Percentiles rank a stretch among this genome's conserved stretches.
Conservation (phyloP, 306 rosid species). For the Alnus glutinosa region DNA sequence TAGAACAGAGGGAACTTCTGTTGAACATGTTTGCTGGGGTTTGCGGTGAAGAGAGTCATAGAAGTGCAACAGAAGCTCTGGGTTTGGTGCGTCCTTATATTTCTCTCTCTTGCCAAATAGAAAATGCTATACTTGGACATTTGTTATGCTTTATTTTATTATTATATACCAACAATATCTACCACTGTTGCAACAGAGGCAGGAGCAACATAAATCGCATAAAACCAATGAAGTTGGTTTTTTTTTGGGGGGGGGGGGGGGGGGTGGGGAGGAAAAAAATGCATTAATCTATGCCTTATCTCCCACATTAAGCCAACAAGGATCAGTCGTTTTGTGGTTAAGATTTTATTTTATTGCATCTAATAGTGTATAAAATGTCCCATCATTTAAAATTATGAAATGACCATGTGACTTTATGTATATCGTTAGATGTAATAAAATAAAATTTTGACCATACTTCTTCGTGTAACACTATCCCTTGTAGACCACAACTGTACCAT, state of each 20-base stretch:
- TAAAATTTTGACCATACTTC: no score
- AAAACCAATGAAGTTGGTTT: background rate
- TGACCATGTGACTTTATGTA: no score
- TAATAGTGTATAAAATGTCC: no score
- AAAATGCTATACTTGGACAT: background rate
- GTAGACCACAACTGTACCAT: background rate
- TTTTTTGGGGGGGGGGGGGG: background rate
- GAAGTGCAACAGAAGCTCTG: conserved; percentile 76
- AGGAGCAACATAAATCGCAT: background rate
- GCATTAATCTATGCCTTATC: background rate
- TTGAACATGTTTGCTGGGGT: conserved; percentile 61
- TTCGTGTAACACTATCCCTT: background rate
- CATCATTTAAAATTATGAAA: no score
- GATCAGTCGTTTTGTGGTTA: no score
- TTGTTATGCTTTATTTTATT: background rate
- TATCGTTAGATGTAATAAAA: no score
- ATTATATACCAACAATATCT: background rate
- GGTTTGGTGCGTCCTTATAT: conserved; percentile 60
- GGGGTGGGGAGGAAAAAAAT: background rate
- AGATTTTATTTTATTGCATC: no score
- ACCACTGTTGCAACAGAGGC: background rate
- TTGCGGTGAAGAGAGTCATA: conserved; percentile 61
- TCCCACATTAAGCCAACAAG: background rate
- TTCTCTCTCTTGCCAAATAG: conserved; percentile 1
- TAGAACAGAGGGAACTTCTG: conserved; percentile 69